Conservation (phyloP, 1,284 basidiomycete species). For the Heterobasidion annosum region DNA sequence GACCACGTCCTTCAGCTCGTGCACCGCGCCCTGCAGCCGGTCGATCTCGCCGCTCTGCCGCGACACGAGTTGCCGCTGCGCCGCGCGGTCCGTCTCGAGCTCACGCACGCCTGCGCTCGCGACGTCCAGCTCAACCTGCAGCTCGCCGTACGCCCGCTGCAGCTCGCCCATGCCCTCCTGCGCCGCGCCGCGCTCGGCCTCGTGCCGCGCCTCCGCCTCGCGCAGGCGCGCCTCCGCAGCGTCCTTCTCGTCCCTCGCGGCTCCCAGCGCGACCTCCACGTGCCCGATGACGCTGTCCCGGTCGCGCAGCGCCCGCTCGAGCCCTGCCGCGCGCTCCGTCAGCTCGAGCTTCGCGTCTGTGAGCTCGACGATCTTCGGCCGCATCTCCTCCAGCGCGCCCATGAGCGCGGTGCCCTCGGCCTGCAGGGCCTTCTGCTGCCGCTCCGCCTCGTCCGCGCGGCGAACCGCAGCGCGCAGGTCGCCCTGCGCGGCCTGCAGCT, state of each 20-base stretch:
- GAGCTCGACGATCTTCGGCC: constrained; percentile 75
- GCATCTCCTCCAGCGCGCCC: constrained; percentile 74
- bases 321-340: constrained; percentile 46
- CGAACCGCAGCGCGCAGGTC: constrained; percentile 52
- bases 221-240: constrained; percentile 33
- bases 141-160: constrained; percentile 49
- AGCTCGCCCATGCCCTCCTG: constrained; percentile 45
- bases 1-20: constrained; percentile 42
- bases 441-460: constrained; percentile 68
- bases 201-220: constrained; percentile 30
- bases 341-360: constrained; percentile 62
- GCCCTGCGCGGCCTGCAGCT: constrained; percentile 48
- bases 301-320: constrained; percentile 43
- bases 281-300: constrained; percentile 51
- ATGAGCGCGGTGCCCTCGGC: constrained; percentile 64
- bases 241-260: constrained; percentile 39
- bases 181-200: constrained; percentile 40
- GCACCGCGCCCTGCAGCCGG: constrained; percentile 31
- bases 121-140: constrained; percentile 54
- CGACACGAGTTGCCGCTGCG: constrained; percentile 42
- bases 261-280: constrained; percentile 50
- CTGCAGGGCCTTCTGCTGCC: constrained; percentile 59
- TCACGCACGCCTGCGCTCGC: constrained; percentile 39
- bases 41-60: constrained; percentile 45
- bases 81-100: constrained; percentile 50